These are phyloP conservation scores for Lactuca sativa DNA, from an alignment of 129 eudicot genomes.

Conservation along the genomic window DNA sequence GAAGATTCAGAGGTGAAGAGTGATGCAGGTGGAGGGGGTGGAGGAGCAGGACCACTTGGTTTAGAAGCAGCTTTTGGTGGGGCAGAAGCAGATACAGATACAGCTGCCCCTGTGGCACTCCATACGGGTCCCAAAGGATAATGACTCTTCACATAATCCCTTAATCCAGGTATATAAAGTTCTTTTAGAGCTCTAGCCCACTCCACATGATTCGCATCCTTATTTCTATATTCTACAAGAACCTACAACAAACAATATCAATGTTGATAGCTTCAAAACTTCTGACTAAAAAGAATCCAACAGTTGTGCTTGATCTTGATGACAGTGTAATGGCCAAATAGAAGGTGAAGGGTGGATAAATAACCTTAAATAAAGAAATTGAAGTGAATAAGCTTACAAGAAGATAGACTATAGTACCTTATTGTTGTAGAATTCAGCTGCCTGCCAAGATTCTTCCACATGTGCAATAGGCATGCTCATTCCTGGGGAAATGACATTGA, in stretches of 20 bases:
- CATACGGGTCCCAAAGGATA: constrained; percentile 96
- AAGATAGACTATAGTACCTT: constrained; percentile 48
- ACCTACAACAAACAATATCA: constrained; percentile 40
- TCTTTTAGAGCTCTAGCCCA: constrained; percentile 98
- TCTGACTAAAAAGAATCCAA: constrained; percentile 1
- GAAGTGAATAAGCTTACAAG: not conserved
- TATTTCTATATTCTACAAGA: constrained; percentile 82
- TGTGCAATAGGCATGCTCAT: constrained; percentile 94
- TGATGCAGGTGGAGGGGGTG: constrained; percentile 86
- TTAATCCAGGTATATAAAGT: constrained; percentile 80
- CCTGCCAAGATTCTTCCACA: constrained; percentile 95
- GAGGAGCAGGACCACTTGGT: constrained; percentile 71
- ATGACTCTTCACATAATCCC: constrained; percentile 78
- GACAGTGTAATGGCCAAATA: too few relatives aligned
- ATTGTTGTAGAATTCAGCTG: constrained; percentile 84
- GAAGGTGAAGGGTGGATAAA: too few relatives aligned
- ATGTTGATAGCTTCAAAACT: constrained; percentile 1
- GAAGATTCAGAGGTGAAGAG: constrained; percentile 62
- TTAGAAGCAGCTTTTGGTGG: constrained; percentile 58
- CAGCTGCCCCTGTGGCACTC: constrained; percentile 70
- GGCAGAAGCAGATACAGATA: constrained; percentile 41
- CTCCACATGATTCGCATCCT: constrained; percentile 87
- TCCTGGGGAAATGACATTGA: constrained; percentile 43
- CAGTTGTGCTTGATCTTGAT: not conserved
- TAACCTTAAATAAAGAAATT: too few relatives aligned